Evolutionary conservation across 768 basidiomycete species (phyloP).

Genomic region (Tulasnella sp.): DNA sequence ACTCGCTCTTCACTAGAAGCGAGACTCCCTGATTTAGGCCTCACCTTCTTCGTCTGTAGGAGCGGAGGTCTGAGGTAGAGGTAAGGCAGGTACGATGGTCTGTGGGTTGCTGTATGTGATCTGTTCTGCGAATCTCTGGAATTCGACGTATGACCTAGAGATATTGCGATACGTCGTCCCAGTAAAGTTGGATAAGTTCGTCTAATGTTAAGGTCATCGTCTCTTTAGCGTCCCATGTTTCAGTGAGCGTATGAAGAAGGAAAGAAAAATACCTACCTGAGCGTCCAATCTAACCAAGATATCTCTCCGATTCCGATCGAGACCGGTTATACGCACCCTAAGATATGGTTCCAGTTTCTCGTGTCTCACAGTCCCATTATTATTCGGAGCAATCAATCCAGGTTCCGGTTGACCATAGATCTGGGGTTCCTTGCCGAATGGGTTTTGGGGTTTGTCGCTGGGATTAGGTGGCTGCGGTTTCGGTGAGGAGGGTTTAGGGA

Average conservation of each 20-base stretch:
- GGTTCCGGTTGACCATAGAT: conserved; percentile 80
- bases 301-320: conserved; percentile 93
- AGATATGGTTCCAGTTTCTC: conserved; percentile 78
- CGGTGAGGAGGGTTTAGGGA: conserved; percentile 8
- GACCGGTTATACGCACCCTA: conserved; percentile 74
- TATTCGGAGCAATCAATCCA: conserved; percentile 67
- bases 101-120: conserved; percentile 86
- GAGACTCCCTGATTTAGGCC: conserved; percentile 12
- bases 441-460: conserved; percentile 28
- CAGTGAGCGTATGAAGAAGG: no score
- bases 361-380: conserved; percentile 45
- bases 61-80: conserved; percentile 92
- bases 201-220: conserved; percentile 50
- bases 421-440: conserved; percentile 70
- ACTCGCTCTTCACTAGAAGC: conserved; percentile 3
- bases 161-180: conserved; percentile 86
- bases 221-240: no score
- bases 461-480: conserved; percentile 5
- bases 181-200: conserved; percentile 85
- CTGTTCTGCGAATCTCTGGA: conserved; percentile 86
- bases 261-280: conserved; percentile 47
- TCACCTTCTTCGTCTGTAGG: conserved; percentile 84
- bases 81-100: conserved; percentile 90
- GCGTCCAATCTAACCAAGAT: conserved; percentile 91
- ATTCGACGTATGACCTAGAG: conserved; percentile 89